Base-by-base conservation (phyloP, 2,329 filamentous ascomycete genomes). In the Amauroascus niger region DNA sequence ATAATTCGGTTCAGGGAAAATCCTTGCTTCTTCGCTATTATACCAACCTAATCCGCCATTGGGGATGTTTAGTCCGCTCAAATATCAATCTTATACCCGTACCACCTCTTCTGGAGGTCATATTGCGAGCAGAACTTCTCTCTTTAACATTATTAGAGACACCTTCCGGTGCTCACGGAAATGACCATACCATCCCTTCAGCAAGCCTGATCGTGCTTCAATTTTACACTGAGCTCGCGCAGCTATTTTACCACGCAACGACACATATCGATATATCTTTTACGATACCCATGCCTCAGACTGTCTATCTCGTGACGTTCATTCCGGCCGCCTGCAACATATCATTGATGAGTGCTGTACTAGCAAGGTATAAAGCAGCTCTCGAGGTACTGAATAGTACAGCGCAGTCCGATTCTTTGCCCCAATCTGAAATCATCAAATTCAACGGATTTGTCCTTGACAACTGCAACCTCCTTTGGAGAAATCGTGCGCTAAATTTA, bases 381-480 rank as follows among this genome's bases (percentile, higher is more conserved):
- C 88, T 91, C 62, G 86, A 91, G 64, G 81, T 83, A 54, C 80
- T 71, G 20, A 70, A 52, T 65, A 76, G 66, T 9, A 63, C 58
- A 53, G 62, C 56, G 8, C 61, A 63, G 51, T 72, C 64, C 57
- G 63, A 61, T 60, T 67, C 59, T n/a, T 84, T 83, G 57, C 75
- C 81, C 26, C 74, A 79, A 40, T 70, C 74, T 30, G 79, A 84
- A 53, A 79, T 88, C 39, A 79, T 81, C 58, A 71, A 78, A 22
- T 90, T 93, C 71, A 95, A 95, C 65, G 84, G 84, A 20, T 89
- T 86, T 65, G 77, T 94, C 30, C 90, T 93, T 81, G 88, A 95
- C 64, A 78, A 89, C 30, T 90, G 87, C 73, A 94, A 94, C 65
- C 81, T 86, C 49, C 67, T 93, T 45, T 94, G 88, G 88, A 80